Conservation (phyloP, 2,329 filamentous ascomycete species). For the Trichoderma citrinoviride region DNA sequence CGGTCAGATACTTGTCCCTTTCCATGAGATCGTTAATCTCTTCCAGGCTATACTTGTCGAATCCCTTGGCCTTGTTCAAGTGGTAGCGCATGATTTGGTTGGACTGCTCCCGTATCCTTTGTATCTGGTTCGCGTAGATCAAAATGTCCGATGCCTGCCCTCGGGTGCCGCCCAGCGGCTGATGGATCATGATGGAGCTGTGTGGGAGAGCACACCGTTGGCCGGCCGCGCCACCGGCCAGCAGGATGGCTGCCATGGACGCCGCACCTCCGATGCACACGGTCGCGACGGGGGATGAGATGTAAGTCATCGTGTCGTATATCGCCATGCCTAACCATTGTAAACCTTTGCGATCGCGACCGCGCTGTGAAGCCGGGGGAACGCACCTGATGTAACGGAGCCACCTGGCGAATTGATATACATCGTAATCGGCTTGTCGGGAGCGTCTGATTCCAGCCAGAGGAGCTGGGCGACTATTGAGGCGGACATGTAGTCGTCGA, state of each 20-base stretch:
- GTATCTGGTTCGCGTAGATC: conserved; percentile 96
- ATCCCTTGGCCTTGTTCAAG: conserved; percentile 70
- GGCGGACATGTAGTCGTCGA: conserved; percentile 88
- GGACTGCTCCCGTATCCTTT: conserved; percentile 77
- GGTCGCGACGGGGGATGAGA: conserved; percentile 86
- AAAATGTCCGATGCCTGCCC: conserved; percentile 77
- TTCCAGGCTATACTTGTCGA: conserved; percentile 74
- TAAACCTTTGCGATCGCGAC: background rate
- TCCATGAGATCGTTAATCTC: conserved; percentile 96
- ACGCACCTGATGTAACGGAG: conserved; percentile 68
- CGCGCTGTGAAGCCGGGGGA: conserved; percentile 10
- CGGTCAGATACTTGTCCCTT: conserved; percentile 89
- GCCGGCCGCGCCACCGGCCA: conserved; percentile 80
- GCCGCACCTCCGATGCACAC: conserved; percentile 94
- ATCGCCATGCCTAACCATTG: conserved; percentile 65
- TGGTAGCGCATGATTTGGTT: conserved; percentile 89
- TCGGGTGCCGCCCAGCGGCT: conserved; percentile 74
- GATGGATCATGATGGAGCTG: conserved; percentile 94
- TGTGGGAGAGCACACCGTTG: conserved; percentile 91
- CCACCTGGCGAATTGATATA: conserved; percentile 98
- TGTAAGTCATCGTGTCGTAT: conserved; percentile 99
- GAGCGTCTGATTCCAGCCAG: conserved; percentile 95
- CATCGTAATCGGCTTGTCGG: conserved; percentile 90
- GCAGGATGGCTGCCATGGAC: conserved; percentile 87
- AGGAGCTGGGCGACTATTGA: conserved; percentile 93